phyloP scores from a whole-genome alignment of 208 protist genomes.

The Leishmania amazonensis region DNA sequence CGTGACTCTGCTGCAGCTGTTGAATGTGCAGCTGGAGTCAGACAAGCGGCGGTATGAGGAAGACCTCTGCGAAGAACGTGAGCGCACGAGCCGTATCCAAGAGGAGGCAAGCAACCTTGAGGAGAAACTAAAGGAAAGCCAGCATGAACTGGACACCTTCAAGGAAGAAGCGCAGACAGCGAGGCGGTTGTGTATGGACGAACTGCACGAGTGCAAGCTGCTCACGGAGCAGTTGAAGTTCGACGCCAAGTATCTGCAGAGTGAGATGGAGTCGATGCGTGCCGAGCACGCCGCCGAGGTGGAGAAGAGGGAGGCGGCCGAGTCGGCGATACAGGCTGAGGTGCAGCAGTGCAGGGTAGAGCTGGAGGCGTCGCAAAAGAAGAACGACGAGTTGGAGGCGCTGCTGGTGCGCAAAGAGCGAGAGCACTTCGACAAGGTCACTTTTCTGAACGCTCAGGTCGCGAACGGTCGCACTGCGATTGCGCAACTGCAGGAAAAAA shows the following conservation, averaged over 20 bases:
- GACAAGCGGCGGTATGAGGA: slow-evolving; percentile 70
- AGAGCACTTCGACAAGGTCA: slow-evolving; percentile 87
- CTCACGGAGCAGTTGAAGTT: slow-evolving; percentile 87
- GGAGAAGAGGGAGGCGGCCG: slow-evolving; percentile 38
- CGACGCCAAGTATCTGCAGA: slow-evolving; percentile 77
- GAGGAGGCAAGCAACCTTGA: slow-evolving; percentile 46
- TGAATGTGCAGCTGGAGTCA: slow-evolving; percentile 82
- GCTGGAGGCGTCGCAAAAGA: slow-evolving; percentile 61
- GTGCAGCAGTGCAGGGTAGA: slow-evolving; percentile 51
- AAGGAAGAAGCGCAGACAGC: slow-evolving; percentile 43
- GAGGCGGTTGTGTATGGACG: slow-evolving; percentile 35
- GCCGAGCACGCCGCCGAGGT: slow-evolving; percentile 33
- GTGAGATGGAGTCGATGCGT: slow-evolving; percentile 62
- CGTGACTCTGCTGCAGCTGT: slow-evolving; percentile 81
- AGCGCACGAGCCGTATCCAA: slow-evolving; percentile 28
- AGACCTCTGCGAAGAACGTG: slow-evolving; percentile 53
- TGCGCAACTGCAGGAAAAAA: slow-evolving; percentile 65
- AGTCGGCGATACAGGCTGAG: slow-evolving; percentile 34
- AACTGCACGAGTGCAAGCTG: slow-evolving; percentile 71
- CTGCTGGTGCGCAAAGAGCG: slow-evolving; percentile 66
- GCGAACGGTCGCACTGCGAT: slow-evolving; percentile 76
- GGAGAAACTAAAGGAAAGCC: slow-evolving; percentile 37
- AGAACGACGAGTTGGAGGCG: slow-evolving; percentile 65
- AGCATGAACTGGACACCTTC: slow-evolving; percentile 52
- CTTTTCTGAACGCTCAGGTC: slow-evolving; percentile 89